These are phyloP conservation scores for Telopea speciosissima DNA, from an alignment of 177 flowering plant genomes.

Conservation along the genomic window DNA sequence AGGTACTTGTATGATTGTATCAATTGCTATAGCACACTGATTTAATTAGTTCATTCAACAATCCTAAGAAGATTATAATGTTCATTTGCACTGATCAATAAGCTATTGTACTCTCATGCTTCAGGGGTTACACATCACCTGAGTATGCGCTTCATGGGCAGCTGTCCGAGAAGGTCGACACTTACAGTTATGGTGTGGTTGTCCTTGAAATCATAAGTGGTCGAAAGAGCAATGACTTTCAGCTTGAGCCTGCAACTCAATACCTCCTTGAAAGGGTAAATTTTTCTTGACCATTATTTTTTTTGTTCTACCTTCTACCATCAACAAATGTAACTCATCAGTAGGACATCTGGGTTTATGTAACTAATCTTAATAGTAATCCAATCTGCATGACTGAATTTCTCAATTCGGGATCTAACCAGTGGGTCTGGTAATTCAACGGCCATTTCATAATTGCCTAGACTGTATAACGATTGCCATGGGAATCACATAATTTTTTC, in stretches of 20 bases:
- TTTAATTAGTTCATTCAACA: no score
- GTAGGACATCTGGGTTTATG: not conserved
- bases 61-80: no score
- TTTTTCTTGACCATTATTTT: not conserved
- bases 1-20: not conserved
- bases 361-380: no score
- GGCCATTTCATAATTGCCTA: no score
- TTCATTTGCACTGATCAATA: not conserved
- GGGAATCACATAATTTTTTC: no score
- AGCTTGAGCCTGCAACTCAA: slow-evolving; percentile 14
- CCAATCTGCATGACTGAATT: not conserved
- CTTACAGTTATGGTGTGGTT: slow-evolving; percentile 17
- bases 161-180: slow-evolving; percentile 16
- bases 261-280: slow-evolving; percentile 24
- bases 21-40: not conserved
- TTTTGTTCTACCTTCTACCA: not conserved
- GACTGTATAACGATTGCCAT: no score
- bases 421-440: no score
- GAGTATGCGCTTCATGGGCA: slow-evolving; percentile 22
- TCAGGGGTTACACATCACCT: slow-evolving; percentile 19
- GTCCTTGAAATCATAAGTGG: slow-evolving; percentile 20
- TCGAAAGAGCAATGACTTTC: slow-evolving; percentile 14
- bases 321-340: not conserved
- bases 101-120: slow-evolving; percentile 1
- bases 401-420: not conserved